Base-by-base conservation (phyloP, 2,329 filamentous ascomycete genomes). In the Paecilomyces formosus region DNA sequence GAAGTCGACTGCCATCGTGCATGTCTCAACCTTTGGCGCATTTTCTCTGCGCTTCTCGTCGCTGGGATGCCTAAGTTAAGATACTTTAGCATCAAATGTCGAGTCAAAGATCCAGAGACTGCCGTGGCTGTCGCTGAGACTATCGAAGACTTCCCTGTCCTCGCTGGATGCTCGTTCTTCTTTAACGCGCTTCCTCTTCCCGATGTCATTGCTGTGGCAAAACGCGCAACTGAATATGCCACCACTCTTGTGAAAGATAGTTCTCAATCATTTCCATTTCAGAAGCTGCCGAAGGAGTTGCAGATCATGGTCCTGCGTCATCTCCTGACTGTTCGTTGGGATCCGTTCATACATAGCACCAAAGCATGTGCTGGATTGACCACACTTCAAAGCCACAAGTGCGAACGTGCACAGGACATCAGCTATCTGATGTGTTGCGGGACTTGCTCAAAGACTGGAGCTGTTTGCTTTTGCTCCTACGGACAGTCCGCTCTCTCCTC, bases 271-370 rank as follows among this genome's bases (percentile, higher is more conserved):
- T 70, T 70, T 54, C 61, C 58, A 3, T 70, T 65, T 51, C 56
- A 58, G 24, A 52, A 58, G 24, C 63, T 70, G 8, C 68, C 68
- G 8, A 64, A 65, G 39, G 68, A 70, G 56, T 53, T 70, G 2
- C 68, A 70, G 51, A 57, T 64, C n/a, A 61, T 68, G 56, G 56
- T 68, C 18, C 60, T 68, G 13, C 61, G 66, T 18, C 24, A 61
- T 22, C 39, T 64, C 8, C 54, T 70, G 28, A 54, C 59, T 33
- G 54, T 60, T 28, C 60, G 57, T 8, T 57, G 51, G 22, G 62
- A 65, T 57, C 64, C 61, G 8, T 60, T 53, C 56, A 51, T 65
- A 21, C 55, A 57, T 22, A 28, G 28, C n/a, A 22, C 49, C 2
- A 61, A 60, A 6, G 49, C 58, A 49, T 21, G 39, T 9, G 22